Percentiles rank a stretch among this genome's conserved stretches.
Evolutionary conservation across 2,329 filamentous ascomycete genomes (phyloP).

Genomic region (Nigrograna mackinnonii): DNA sequence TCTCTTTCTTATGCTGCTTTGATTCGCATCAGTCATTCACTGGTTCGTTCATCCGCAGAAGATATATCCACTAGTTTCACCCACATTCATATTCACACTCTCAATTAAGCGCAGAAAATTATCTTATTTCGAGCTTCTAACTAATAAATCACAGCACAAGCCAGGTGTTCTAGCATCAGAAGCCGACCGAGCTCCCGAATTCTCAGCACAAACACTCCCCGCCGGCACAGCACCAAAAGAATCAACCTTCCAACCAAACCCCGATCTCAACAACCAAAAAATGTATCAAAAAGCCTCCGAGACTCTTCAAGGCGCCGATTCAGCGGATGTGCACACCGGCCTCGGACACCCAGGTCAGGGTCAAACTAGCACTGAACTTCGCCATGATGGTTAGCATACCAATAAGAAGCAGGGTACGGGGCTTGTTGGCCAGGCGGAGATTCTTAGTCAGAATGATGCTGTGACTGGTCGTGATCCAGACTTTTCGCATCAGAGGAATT

Average conservation of each 20-base stretch:
- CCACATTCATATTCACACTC: too few relatives aligned
- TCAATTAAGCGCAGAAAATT: too few relatives aligned
- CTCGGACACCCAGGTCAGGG: conserved; percentile 56
- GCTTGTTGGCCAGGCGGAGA: conserved; percentile 44
- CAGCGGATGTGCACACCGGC: conserved; percentile 56
- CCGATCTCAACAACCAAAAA: conserved; percentile 47
- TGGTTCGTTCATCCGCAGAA: too few relatives aligned
- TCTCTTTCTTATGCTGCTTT: background rate
- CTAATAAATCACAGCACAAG: conserved; percentile 60
- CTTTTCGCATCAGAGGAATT: conserved; percentile 41
- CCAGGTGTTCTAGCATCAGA: conserved; percentile 63
- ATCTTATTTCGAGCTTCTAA: background rate
- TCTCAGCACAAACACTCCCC: conserved; percentile 63
- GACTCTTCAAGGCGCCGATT: conserved; percentile 57
- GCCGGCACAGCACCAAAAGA: conserved; percentile 65
- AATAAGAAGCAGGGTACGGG: conserved; percentile 48
- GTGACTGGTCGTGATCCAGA: conserved; percentile 24
- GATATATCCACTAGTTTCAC: too few relatives aligned
- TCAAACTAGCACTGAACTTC: conserved; percentile 52
- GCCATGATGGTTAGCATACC: conserved; percentile 48
- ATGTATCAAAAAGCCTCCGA: conserved; percentile 47
- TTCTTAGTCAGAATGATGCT: background rate
- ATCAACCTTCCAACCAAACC: conserved; percentile 50
- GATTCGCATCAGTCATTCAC: too few relatives aligned
- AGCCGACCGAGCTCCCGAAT: conserved; percentile 65